phyloP scores from a whole-genome alignment of 2,329 filamentous ascomycete species.

The Hymenoscyphus occultus region DNA sequence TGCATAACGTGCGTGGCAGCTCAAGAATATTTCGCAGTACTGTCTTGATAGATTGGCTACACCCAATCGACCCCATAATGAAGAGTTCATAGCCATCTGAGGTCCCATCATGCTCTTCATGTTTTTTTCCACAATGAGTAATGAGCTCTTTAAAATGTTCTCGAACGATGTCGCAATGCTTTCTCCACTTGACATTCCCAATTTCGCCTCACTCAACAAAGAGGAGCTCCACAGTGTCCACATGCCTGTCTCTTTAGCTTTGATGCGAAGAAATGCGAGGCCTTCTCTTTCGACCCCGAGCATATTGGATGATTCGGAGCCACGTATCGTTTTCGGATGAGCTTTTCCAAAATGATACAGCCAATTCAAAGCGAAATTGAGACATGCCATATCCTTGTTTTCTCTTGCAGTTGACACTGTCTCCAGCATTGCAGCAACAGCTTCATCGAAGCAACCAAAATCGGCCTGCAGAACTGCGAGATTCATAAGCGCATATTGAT shows the following conservation, averaged over 20 bases:
- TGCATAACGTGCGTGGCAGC: conserved; percentile 63
- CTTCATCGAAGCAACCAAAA: conserved; percentile 87
- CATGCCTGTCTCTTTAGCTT: conserved; percentile 82
- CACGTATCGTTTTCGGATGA: conserved; percentile 71
- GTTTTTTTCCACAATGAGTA: conserved; percentile 75
- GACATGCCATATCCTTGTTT: conserved; percentile 84
- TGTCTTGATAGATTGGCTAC: conserved; percentile 52
- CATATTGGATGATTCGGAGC: conserved; percentile 69
- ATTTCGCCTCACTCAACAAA: conserved; percentile 79
- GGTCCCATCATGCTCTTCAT: conserved; percentile 70
- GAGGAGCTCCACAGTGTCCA: conserved; percentile 82
- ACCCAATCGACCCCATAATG: conserved; percentile 75
- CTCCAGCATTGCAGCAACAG: conserved; percentile 90
- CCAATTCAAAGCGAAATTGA: conserved; percentile 96
- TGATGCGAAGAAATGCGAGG: conserved; percentile 77
- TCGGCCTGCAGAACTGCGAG: conserved; percentile 91
- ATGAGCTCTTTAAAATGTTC: conserved; percentile 76
- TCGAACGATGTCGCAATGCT: conserved; percentile 65
- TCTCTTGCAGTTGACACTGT: conserved; percentile 92
- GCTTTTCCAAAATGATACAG: conserved; percentile 90
- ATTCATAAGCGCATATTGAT: conserved; percentile 93
- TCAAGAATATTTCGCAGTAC: conserved; percentile 70
- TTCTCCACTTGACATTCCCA: conserved; percentile 70
- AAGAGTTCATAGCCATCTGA: conserved; percentile 68
- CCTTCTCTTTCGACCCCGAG: conserved; percentile 77